A percentile compares a stretch with the other conserved stretches of the same genome.
Conservation (phyloP, 495 filamentous ascomycete genomes). For the Hypoxylon cercidicola region DNA sequence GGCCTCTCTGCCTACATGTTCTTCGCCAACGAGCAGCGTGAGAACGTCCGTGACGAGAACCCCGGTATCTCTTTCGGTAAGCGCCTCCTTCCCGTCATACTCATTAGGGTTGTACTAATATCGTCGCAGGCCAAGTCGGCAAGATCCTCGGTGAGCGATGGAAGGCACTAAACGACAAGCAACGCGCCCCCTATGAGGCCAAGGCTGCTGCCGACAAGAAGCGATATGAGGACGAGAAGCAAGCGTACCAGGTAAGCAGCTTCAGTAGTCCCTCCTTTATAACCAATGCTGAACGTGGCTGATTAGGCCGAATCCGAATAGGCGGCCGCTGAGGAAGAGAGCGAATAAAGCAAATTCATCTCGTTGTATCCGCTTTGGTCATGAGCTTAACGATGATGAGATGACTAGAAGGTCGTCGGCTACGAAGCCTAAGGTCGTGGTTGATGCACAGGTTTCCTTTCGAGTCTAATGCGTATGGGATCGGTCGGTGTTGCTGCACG, state of each 20-base stretch:
- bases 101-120: conserved; percentile 13
- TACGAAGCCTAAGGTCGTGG: conserved; percentile 37
- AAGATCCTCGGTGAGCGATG: conserved; percentile 97
- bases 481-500: conserved; percentile 50
- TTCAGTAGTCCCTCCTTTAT: conserved; percentile 17
- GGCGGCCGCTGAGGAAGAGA: conserved; percentile 57
- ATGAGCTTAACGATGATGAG: conserved; percentile 46
- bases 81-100: conserved; percentile 28
- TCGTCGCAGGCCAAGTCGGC: conserved; percentile 83
- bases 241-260: conserved; percentile 80
- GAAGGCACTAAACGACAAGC: conserved; percentile 92
- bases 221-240: conserved; percentile 98
- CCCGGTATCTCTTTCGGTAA: conserved; percentile 96
- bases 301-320: conserved; percentile 57
- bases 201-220: conserved; percentile 98
- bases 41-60: conserved; percentile 98
- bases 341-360: conserved; percentile 36
- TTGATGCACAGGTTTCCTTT: conserved; percentile 45
- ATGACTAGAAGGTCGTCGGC: conserved; percentile 43
- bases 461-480: conserved; percentile 48
- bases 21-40: conserved; percentile 99
- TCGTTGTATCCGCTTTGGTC: conserved; percentile 29
- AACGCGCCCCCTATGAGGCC: conserved; percentile 91
- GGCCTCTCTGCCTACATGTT: conserved; percentile 99
- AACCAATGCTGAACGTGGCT: conserved; percentile 39